Percentiles rank a stretch among this genome's conserved stretches.
Evolutionary conservation across 306 rosid species (phyloP).

Genomic region (Cucumis melo): DNA sequence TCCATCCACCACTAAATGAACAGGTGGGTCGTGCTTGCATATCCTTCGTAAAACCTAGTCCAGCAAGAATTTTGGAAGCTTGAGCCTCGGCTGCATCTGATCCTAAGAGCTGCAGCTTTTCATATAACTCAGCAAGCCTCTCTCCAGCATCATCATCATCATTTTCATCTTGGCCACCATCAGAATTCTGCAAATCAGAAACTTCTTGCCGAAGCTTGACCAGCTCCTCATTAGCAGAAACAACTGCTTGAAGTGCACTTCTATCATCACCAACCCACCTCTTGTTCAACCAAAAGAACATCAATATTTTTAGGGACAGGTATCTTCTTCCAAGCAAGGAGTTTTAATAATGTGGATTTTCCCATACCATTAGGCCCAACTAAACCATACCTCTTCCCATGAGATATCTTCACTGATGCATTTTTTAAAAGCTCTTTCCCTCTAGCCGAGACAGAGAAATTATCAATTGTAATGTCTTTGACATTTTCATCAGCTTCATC

Average conservation of each 20-base stretch:
- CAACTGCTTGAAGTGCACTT: conserved; percentile 45
- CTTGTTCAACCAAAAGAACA: conserved; percentile 72
- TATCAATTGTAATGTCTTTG: conserved; percentile 37
- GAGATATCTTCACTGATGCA: conserved; percentile 39
- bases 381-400: conserved; percentile 52
- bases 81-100: conserved; percentile 69
- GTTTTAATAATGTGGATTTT: conserved; percentile 67
- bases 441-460: conserved; percentile 42
- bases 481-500: conserved; percentile 44
- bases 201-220: conserved; percentile 50
- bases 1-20: conserved; percentile 74
- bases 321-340: conserved; percentile 83
- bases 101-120: conserved; percentile 42
- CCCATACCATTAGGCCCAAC: conserved; percentile 62
- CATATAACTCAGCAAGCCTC: conserved; percentile 56
- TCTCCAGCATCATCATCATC: conserved; percentile 41
- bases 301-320: conserved; percentile 75
- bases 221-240: conserved; percentile 65
- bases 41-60: conserved; percentile 63
- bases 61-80: conserved; percentile 73
- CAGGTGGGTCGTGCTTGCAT: conserved; percentile 59
- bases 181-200: conserved; percentile 38
- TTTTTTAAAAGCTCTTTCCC: conserved; percentile 42
- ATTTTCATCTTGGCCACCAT: conserved; percentile 10
- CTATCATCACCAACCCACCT: conserved; percentile 64